These are phyloP conservation scores for Dalbergia cultrata DNA, from an alignment of 306 rosid genomes.

Conservation along the genomic window DNA sequence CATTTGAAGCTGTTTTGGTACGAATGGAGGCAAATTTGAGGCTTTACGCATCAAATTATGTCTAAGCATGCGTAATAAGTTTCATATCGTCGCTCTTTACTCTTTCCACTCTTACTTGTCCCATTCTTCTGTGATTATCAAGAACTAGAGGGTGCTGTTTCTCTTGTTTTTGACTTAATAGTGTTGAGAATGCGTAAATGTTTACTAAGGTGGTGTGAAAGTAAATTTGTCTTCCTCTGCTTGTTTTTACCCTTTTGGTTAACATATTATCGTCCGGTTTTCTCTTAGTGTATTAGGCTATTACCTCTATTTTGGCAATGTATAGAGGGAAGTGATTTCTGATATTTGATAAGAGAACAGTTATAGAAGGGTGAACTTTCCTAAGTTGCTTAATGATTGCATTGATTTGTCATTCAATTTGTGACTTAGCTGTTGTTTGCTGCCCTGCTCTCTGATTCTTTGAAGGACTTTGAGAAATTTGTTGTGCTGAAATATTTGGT, in stretches of 20 bases:
- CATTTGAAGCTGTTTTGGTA: neutral
- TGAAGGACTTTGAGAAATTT: slow-evolving; percentile 22
- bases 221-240: neutral
- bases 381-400: neutral
- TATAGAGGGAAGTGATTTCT: neutral
- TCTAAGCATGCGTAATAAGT: neutral
- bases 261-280: neutral
- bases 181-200: neutral
- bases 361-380: neutral
- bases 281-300: neutral
- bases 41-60: slow-evolving; percentile 2
- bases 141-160: neutral
- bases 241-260: too few species aligned
- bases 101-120: neutral
- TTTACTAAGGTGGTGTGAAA: neutral
- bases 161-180: neutral
- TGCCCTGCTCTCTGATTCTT: slow-evolving; percentile 9
- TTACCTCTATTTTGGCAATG: neutral
- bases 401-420: neutral
- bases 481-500: slow-evolving; percentile 37
- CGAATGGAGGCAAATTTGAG: neutral
- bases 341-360: neutral
- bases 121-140: neutral
- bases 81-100: neutral
- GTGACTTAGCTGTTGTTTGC: slow-evolving; percentile 18